Evolutionary conservation across 2,329 filamentous ascomycete species (phyloP), one percentile per base, ranked within the genome.

Genomic region (Sporothrix luriei): DNA sequence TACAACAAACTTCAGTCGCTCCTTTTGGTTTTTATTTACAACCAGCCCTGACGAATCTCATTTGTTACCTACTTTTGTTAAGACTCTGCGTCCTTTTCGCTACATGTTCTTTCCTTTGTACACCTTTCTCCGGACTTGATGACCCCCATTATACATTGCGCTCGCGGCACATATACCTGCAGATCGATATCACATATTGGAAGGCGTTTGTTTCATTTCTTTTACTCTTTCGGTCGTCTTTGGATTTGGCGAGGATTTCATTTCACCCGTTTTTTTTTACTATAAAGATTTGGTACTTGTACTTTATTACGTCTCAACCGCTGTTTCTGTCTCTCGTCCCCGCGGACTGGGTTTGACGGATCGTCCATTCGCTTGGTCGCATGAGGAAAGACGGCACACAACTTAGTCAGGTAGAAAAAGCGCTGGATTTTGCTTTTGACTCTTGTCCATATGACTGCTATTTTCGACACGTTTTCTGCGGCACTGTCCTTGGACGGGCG

Each of bases 1-100:
- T 46, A 43, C 40, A 67, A 51, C 40, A 49, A 71, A 71, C 55
- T 68, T 65, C 64, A 65, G 68, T 66, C 71, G 55, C 67, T 72
- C 71, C 10, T 72, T 72, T 46, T 5, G 24, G 14, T 11, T 51
- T 62, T 55, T 64, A 21, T 62, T 64, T 54, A 24, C 55, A 69
- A 29, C 62, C 33, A 61, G 2, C 48, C 66, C 66, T 70, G 33
- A 59, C 24, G 69, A 69, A 67, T 69, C 54, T 72, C 69, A 52
- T 71, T 70, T 71, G 70, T 71, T 29, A 24, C 19, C 62, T 66
- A 33, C 59, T 66, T 66, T 51, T 10, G 38, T 52, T 26, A 48
- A 66, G 46, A 64, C 29, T 38, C 67, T 48, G 52, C 38, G 14
- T 65, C 52, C 43, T 26, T 46, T 46, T 6, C 26, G 5, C 2